Evolutionary conservation across 2,329 filamentous ascomycete species (phyloP).

Genomic region (Rhexocercosporidium sp.): DNA sequence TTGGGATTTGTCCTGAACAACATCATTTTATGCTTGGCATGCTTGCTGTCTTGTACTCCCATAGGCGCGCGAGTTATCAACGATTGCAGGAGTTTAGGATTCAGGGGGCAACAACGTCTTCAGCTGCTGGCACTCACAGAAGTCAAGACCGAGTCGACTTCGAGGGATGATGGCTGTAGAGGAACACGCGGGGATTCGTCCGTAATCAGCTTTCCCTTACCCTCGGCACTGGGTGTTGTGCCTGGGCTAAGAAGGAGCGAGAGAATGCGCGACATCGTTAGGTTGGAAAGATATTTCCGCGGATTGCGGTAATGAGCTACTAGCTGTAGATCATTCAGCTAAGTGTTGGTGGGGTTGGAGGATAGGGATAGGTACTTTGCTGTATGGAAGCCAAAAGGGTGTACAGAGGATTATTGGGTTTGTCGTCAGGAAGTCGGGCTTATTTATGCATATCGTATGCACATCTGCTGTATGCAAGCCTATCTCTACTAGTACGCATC

Average conservation of each 20-base stretch:
- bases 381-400: neutral
- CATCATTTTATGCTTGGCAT: neutral
- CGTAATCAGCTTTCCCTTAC: neutral
- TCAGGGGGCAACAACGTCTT: too few species aligned
- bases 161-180: neutral
- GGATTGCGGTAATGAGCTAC: neutral
- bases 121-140: neutral
- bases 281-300: constrained; percentile 2
- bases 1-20: neutral
- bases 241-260: constrained; percentile 10
- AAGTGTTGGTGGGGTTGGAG: neutral
- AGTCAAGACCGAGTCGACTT: neutral
- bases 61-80: neutral
- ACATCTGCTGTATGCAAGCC: neutral
- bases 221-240: constrained; percentile 1
- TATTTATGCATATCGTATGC: neutral
- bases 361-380: too few species aligned
- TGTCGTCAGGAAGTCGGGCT: neutral
- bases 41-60: neutral
- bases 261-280: constrained; percentile 12
- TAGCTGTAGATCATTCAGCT: constrained; percentile 4
- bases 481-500: neutral
- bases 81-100: neutral
- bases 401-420: neutral
- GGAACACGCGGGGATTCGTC: neutral